Percentiles rank a stretch among this genome's conserved stretches.
Evolutionary conservation across 2,329 filamentous ascomycete genomes (phyloP).

Genomic region (Elsinoe arachidis): DNA sequence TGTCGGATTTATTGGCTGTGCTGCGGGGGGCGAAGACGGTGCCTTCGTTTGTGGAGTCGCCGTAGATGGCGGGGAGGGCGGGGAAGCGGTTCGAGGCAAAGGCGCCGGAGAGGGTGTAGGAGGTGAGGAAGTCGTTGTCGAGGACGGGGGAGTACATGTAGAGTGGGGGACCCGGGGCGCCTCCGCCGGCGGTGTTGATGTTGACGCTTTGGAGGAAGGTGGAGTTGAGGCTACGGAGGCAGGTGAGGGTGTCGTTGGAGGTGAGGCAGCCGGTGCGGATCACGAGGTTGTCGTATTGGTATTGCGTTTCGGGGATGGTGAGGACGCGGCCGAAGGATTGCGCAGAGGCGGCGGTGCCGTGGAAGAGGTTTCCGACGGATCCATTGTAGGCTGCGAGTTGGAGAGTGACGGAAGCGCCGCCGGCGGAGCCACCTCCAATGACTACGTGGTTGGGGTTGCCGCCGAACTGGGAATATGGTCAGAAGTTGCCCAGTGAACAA

Average conservation of each 20-base stretch:
- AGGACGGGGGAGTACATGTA: conserved; percentile 46
- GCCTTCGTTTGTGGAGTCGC: conserved; percentile 55
- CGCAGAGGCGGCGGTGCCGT: conserved; percentile 46
- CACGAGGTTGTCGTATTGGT: conserved; percentile 44
- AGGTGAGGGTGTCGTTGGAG: conserved; percentile 36
- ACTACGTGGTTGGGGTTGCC: conserved; percentile 61
- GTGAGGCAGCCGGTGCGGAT: conserved; percentile 40
- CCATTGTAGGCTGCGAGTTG: conserved; percentile 51
- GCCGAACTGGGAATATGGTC: conserved; percentile 46
- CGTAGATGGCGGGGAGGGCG: conserved; percentile 47
- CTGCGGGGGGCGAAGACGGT: conserved; percentile 49
- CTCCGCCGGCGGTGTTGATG: conserved; percentile 39
- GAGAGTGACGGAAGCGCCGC: conserved; percentile 55
- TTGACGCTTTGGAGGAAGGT: conserved; percentile 39
- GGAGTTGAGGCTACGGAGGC: conserved; percentile 40
- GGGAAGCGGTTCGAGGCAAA: conserved; percentile 43
- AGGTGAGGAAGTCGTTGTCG: conserved; percentile 43
- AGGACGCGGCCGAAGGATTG: conserved; percentile 44
- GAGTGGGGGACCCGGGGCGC: conserved; percentile 34
- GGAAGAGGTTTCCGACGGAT: conserved; percentile 41
- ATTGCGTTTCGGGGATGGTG: conserved; percentile 42
- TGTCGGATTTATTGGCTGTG: conserved; percentile 40
- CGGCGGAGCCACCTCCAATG: conserved; percentile 60
- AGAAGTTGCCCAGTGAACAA: not conserved
- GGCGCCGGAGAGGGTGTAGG: conserved; percentile 39